Evolutionary conservation across 176 grass and related monocot species (phyloP).

Genomic region (Microstegium vimineum): DNA sequence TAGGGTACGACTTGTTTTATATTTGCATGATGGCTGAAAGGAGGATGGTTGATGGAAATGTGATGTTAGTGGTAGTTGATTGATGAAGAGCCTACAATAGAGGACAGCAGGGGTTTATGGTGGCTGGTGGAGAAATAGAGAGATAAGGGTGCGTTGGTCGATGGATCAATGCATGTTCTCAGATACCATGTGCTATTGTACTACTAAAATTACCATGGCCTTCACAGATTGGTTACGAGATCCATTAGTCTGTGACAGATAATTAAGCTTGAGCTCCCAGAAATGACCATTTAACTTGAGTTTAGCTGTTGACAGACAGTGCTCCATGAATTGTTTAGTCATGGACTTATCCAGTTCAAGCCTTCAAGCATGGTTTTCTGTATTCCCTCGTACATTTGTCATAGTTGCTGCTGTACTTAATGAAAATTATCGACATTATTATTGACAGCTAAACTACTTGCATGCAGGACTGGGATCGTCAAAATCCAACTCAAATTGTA

Average conservation of each 20-base stretch:
- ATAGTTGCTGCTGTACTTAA: background rate
- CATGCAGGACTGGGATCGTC: slow-evolving; percentile 88
- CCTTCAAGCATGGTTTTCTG: background rate
- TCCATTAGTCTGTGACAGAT: background rate
- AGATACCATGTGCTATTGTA: background rate
- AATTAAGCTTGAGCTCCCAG: background rate
- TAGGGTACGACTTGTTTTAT: background rate
- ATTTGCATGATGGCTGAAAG: background rate
- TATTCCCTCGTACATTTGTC: background rate
- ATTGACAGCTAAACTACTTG: slow-evolving; percentile 12
- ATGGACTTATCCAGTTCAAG: background rate
- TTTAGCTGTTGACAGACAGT: background rate
- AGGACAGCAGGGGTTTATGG: background rate
- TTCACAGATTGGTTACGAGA: background rate
- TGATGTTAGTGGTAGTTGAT: background rate
- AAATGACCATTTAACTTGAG: background rate
- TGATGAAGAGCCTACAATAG: background rate
- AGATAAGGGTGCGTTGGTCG: background rate
- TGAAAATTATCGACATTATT: background rate
- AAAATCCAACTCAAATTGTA: slow-evolving; percentile 96
- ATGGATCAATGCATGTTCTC: background rate
- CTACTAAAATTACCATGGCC: background rate
- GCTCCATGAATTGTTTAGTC: background rate
- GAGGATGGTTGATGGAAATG: background rate
- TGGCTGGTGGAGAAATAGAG: background rate